Conservation (phyloP, 495 filamentous ascomycete species). For the Penicillium arizonense region DNA sequence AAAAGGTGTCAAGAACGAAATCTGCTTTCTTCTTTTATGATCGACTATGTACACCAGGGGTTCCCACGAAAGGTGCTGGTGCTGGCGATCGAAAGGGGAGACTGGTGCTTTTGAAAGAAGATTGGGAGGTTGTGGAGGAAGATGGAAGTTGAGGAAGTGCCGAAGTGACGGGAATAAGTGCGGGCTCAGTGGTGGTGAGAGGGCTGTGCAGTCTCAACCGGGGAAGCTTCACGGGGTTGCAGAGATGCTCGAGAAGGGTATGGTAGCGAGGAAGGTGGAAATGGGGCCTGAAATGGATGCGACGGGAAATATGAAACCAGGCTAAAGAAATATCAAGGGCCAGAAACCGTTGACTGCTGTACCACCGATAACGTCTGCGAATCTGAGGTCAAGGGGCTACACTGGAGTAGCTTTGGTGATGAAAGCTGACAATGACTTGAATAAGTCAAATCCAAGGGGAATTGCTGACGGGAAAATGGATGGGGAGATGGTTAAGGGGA, state of each 20-base stretch:
- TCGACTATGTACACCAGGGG: slow-evolving; percentile 85
- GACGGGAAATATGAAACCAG: slow-evolving; percentile 23
- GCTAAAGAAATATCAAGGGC: slow-evolving; percentile 12
- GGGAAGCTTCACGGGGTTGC: slow-evolving; percentile 14
- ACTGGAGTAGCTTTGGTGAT: neutral
- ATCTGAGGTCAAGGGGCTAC: slow-evolving; percentile 1
- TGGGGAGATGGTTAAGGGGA: neutral
- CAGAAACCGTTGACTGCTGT: slow-evolving; percentile 10
- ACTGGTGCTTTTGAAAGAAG: slow-evolving; percentile 39
- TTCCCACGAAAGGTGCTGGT: slow-evolving; percentile 93
- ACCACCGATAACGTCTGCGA: slow-evolving; percentile 7
- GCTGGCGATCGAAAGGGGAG: slow-evolving; percentile 50
- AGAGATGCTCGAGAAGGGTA: slow-evolving; percentile 11
- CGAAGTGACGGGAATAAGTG: slow-evolving; percentile 29
- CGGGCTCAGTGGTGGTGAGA: slow-evolving; percentile 20
- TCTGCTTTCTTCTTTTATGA: slow-evolving; percentile 49
- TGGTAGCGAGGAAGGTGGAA: slow-evolving; percentile 12
- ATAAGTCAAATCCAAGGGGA: neutral
- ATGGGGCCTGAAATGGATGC: slow-evolving; percentile 21
- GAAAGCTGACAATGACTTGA: neutral
- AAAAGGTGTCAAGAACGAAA: slow-evolving; percentile 40
- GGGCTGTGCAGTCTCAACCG: slow-evolving; percentile 15
- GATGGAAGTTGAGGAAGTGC: slow-evolving; percentile 28
- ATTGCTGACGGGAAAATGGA: neutral
- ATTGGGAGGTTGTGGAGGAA: slow-evolving; percentile 38